Conservation (phyloP, 805 yeast genomes). For the Lipomyces kockii region DNA sequence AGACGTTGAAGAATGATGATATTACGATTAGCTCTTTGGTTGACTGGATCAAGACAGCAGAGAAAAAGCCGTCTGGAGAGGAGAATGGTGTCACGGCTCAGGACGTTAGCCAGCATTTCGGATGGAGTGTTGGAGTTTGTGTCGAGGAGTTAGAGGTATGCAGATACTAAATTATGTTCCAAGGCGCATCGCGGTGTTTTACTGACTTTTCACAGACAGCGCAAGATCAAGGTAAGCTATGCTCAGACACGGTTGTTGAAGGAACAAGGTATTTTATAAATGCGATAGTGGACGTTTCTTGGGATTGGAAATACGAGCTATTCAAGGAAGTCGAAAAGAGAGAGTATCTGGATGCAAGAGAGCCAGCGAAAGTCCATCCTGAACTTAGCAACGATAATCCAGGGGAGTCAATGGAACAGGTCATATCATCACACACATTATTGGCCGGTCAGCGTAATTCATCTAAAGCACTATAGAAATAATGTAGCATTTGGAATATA, state of each 20-base stretch:
- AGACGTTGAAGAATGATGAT: constrained; percentile 46
- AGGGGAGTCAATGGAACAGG: background rate
- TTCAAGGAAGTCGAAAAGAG: background rate
- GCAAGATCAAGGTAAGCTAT: constrained; percentile 11
- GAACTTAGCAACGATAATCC: background rate
- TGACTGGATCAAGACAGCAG: constrained; percentile 15
- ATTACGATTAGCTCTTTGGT: constrained; percentile 41
- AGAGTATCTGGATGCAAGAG: background rate
- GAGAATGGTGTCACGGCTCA: constrained; percentile 44
- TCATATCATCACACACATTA: background rate
- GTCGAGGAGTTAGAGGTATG: constrained; percentile 60
- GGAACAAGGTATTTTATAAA: constrained; percentile 15
- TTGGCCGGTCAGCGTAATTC: background rate
- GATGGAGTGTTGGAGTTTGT: constrained; percentile 69
- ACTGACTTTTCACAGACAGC: constrained; percentile 8
- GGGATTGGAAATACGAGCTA: constrained; percentile 16
- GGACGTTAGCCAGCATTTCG: constrained; percentile 31
- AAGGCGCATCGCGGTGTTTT: background rate
- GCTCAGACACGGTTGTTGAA: constrained; percentile 11
- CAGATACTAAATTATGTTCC: constrained; percentile 37
- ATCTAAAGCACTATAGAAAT: background rate
- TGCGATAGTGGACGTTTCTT: background rate
- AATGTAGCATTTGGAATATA: background rate
- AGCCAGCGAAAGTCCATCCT: background rate
- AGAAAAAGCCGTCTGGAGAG: background rate